Evolutionary conservation across 192 early-diverging fungal species (phyloP).

Genomic region (Globomyces pollinis-pini): DNA sequence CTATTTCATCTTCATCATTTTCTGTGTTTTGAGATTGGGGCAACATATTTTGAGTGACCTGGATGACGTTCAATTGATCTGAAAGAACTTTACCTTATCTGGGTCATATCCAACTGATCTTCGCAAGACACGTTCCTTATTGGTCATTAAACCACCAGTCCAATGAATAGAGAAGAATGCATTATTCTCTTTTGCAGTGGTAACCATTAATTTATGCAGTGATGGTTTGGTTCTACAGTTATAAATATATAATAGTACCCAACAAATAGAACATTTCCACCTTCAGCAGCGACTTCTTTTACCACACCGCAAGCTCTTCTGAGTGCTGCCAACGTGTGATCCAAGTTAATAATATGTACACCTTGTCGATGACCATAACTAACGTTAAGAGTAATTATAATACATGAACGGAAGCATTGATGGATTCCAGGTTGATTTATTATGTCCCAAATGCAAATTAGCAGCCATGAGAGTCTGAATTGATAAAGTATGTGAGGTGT

Average conservation of each 20-base stretch:
- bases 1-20: not conserved
- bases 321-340: slow-evolving; percentile 77
- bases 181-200: slow-evolving; percentile 67
- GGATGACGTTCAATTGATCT: too few species aligned
- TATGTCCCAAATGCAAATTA: slow-evolving; percentile 79
- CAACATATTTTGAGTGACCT: too few species aligned
- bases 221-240: slow-evolving; percentile 64
- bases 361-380: slow-evolving; percentile 80
- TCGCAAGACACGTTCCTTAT: slow-evolving; percentile 63
- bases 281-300: slow-evolving; percentile 59
- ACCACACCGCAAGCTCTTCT: slow-evolving; percentile 72
- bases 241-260: too few species aligned
- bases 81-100: too few species aligned
- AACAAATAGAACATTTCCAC: slow-evolving; percentile 80
- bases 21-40: not conserved
- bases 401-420: slow-evolving; percentile 80
- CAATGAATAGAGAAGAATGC: slow-evolving; percentile 79
- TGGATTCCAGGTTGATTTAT: slow-evolving; percentile 71
- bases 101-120: slow-evolving; percentile 26
- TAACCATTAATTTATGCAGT: slow-evolving; percentile 55
- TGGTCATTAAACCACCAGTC: slow-evolving; percentile 85
- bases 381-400: too few species aligned
- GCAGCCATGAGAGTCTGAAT: not conserved
- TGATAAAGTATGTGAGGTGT: not conserved
- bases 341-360: slow-evolving; percentile 88